These are phyloP conservation scores for Trichoderma gamsii DNA, from an alignment of 495 filamentous ascomycete species.

Conservation along the genomic window DNA sequence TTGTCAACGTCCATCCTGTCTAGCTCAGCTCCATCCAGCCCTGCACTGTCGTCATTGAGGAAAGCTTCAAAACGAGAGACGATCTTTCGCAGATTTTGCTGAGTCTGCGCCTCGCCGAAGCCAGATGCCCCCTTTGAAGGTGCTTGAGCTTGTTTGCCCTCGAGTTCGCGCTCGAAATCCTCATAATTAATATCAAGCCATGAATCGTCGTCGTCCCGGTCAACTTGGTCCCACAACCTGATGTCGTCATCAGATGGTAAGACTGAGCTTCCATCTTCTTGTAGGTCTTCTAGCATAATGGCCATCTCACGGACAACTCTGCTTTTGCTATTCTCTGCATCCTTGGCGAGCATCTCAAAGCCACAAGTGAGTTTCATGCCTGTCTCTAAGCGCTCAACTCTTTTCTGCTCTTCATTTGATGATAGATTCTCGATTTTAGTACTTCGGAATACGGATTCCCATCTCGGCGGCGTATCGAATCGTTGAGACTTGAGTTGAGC, in stretches of 20 bases:
- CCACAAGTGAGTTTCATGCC: conserved; percentile 89
- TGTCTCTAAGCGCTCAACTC: conserved; percentile 51
- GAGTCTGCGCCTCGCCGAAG: conserved; percentile 74
- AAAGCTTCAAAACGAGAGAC: conserved; percentile 91
- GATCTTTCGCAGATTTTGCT: conserved; percentile 81
- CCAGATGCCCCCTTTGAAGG: conserved; percentile 25
- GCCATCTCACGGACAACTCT: conserved; percentile 64
- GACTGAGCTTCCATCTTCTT: conserved; percentile 44
- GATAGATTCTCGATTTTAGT: conserved; percentile 18
- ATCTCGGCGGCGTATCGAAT: conserved; percentile 63
- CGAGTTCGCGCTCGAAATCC: conserved; percentile 77
- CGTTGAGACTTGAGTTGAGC: conserved; percentile 87
- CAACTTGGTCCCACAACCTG: conserved; percentile 52
- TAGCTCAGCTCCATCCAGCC: conserved; percentile 68
- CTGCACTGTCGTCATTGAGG: conserved; percentile 77
- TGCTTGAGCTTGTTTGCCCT: conserved; percentile 23
- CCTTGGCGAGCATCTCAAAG: conserved; percentile 77
- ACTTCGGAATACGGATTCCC: conserved; percentile 39
- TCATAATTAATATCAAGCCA: conserved; percentile 91
- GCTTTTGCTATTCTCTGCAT: conserved; percentile 60
- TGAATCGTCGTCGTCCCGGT: conserved; percentile 68
- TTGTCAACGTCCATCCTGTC: conserved; percentile 70
- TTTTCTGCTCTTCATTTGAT: conserved; percentile 28
- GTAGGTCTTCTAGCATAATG: conserved; percentile 66
- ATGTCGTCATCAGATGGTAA: conserved; percentile 75